phyloP scores from a whole-genome alignment of 1,284 basidiomycete genomes.

The Apiotrichum sp. region DNA sequence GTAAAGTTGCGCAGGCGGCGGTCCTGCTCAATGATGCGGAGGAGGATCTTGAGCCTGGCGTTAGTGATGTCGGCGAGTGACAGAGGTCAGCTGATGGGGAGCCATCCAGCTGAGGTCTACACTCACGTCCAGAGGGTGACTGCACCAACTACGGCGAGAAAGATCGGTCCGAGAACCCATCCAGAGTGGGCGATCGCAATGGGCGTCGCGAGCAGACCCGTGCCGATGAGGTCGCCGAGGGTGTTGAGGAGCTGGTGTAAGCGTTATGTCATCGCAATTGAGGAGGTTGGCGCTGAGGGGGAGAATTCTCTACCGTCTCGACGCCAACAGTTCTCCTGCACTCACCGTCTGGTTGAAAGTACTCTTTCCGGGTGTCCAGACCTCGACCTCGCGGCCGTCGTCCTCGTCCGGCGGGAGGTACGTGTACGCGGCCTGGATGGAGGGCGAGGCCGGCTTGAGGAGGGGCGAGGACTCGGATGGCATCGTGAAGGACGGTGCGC shows the following conservation, averaged over 20 bases:
- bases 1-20: conserved; percentile 38
- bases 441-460: conserved; percentile 1
- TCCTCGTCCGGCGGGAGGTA: conserved; percentile 11
- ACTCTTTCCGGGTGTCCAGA: conserved; percentile 54
- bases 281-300: too few species aligned
- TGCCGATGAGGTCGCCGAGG: conserved; percentile 74
- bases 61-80: background rate
- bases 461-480: conserved; percentile 5
- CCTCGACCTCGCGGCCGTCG: conserved; percentile 29
- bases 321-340: background rate
- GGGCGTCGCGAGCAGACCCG: conserved; percentile 82
- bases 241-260: conserved; percentile 67
- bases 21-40: conserved; percentile 41
- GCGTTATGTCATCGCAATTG: too few species aligned
- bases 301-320: too few species aligned
- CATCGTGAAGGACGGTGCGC: too few species aligned
- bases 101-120: background rate
- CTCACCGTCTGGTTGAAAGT: conserved; percentile 73
- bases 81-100: background rate
- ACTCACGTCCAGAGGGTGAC: conserved; percentile 80
- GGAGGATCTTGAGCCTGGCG: conserved; percentile 37
- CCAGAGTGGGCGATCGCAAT: conserved; percentile 78
- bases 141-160: conserved; percentile 66
- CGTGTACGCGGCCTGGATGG: conserved; percentile 4
- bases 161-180: conserved; percentile 67